Percentiles rank a stretch among this genome's conserved stretches.
Evolutionary conservation across 805 yeast genomes (phyloP).

Genomic region (Pichia rugopelliculosa): DNA sequence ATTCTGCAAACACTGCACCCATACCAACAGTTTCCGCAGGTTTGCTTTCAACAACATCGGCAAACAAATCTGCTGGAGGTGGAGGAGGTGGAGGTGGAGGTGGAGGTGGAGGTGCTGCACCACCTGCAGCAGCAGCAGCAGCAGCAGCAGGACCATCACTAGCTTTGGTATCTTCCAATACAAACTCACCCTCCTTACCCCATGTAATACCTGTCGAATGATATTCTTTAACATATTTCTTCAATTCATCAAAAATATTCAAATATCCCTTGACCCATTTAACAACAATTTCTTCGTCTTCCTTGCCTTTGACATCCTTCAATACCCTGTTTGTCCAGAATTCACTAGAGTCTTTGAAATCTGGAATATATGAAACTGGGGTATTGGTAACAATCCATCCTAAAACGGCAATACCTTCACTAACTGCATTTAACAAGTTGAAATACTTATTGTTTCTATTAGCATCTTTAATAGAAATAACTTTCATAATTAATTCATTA

Average conservation of each 20-base stretch:
- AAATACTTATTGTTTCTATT: slow-evolving; percentile 60
- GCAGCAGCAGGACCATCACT: not conserved
- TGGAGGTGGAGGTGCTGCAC: slow-evolving; percentile 31
- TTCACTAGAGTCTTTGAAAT: slow-evolving; percentile 83
- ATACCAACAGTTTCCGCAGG: slow-evolving; percentile 42
- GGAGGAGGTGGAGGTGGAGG: slow-evolving; percentile 67
- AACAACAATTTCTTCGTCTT: slow-evolving; percentile 29
- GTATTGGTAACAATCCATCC: slow-evolving; percentile 83
- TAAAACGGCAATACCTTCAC: slow-evolving; percentile 83
- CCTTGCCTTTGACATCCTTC: slow-evolving; percentile 73
- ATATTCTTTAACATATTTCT: slow-evolving; percentile 63
- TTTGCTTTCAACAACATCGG: slow-evolving; percentile 23
- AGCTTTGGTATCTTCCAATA: slow-evolving; percentile 23
- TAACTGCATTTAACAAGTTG: slow-evolving; percentile 72
- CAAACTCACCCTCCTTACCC: slow-evolving; percentile 55
- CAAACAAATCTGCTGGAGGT: slow-evolving; percentile 72
- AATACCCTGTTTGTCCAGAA: slow-evolving; percentile 90
- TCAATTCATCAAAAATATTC: slow-evolving; percentile 60
- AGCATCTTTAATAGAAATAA: slow-evolving; percentile 61
- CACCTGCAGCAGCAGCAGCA: slow-evolving; percentile 18
- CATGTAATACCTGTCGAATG: slow-evolving; percentile 84
- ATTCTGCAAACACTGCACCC: slow-evolving; percentile 85
- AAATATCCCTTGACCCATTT: slow-evolving; percentile 76
- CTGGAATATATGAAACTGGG: slow-evolving; percentile 71
- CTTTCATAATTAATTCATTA: slow-evolving; percentile 48